Percentiles rank a stretch among this genome's conserved stretches.
Conservation (phyloP, 75 land plant species). For the Sequoiadendron giganteum region DNA sequence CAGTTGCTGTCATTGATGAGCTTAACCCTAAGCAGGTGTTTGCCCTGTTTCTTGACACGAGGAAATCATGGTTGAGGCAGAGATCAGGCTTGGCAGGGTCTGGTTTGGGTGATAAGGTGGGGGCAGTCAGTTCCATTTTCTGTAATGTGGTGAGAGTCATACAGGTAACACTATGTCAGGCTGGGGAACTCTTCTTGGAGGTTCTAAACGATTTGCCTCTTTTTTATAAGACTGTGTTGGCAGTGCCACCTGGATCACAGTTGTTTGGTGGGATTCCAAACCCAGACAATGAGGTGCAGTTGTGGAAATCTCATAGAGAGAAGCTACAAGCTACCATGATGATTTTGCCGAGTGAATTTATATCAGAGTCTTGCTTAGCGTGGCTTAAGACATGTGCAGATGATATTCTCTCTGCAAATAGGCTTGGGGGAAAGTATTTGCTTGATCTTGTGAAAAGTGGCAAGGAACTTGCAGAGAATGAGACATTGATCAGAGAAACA, state of each 20-base stretch:
- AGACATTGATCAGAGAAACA: slow-evolving; percentile 52
- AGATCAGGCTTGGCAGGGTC: slow-evolving; percentile 14
- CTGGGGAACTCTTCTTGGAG: slow-evolving; percentile 82
- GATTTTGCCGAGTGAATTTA: slow-evolving; percentile 50
- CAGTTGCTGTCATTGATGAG: slow-evolving; percentile 84
- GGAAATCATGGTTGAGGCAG: slow-evolving; percentile 66
- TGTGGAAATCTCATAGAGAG: slow-evolving; percentile 85
- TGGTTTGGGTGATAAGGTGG: slow-evolving; percentile 3
- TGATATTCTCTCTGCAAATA: slow-evolving; percentile 38
- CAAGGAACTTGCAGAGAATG: slow-evolving; percentile 59
- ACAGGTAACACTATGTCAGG: slow-evolving; percentile 71
- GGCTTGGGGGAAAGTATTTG: slow-evolving; percentile 45
- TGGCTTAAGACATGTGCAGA: slow-evolving; percentile 75
- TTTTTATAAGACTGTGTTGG: slow-evolving; percentile 73
- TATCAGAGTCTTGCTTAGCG: slow-evolving; percentile 53
- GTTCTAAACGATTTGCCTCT: slow-evolving; percentile 82
- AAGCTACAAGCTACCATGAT: slow-evolving; percentile 73
- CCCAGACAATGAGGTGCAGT: slow-evolving; percentile 87
- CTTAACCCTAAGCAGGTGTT: slow-evolving; percentile 68
- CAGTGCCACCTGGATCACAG: slow-evolving; percentile 90
- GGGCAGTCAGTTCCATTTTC: slow-evolving; percentile 35
- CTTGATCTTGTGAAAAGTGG: slow-evolving; percentile 54
- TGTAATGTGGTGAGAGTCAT: slow-evolving; percentile 63
- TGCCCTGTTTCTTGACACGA: slow-evolving; percentile 67
- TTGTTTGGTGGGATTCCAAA: slow-evolving; percentile 95